Evolutionary conservation across 495 filamentous ascomycete genomes (phyloP).

Genomic region (Stereocaulon alpinum): DNA sequence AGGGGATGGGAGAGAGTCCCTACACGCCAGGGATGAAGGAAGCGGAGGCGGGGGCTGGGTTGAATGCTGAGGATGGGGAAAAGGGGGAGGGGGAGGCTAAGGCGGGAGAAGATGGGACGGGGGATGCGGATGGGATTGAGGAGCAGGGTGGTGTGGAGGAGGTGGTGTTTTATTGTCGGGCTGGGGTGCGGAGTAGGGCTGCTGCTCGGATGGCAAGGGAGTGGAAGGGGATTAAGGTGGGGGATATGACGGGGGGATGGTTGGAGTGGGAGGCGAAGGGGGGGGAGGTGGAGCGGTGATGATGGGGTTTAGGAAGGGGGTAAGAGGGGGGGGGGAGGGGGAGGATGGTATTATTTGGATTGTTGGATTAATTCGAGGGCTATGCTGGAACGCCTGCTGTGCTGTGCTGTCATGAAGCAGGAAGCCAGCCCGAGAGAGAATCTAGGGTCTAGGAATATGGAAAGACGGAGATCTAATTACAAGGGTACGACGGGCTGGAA

Average conservation of each 20-base stretch:
- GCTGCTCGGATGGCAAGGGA: constrained; percentile 81
- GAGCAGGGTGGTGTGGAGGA: constrained; percentile 33
- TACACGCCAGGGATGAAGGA: too few relatives aligned
- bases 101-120: too few relatives aligned
- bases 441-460: background rate
- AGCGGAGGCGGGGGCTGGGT: too few relatives aligned
- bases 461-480: constrained; percentile 6
- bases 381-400: background rate
- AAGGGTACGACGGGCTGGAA: background rate
- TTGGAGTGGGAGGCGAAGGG: constrained; percentile 70
- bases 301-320: too few relatives aligned
- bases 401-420: background rate
- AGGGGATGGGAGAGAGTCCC: too few relatives aligned
- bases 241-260: constrained; percentile 86
- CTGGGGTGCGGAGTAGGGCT: constrained; percentile 68
- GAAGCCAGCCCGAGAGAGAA: background rate
- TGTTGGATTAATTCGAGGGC: background rate
- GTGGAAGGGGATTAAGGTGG: constrained; percentile 56
- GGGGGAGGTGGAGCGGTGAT: constrained; percentile 46
- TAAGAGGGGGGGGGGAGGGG: background rate
- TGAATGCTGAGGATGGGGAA: too few relatives aligned
- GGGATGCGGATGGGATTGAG: background rate
- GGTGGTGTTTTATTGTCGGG: constrained; percentile 87
- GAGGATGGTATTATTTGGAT: background rate
- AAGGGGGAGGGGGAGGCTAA: too few relatives aligned